Base-by-base conservation (phyloP, 768 basidiomycete species). In the Boletus tomentosulus region DNA sequence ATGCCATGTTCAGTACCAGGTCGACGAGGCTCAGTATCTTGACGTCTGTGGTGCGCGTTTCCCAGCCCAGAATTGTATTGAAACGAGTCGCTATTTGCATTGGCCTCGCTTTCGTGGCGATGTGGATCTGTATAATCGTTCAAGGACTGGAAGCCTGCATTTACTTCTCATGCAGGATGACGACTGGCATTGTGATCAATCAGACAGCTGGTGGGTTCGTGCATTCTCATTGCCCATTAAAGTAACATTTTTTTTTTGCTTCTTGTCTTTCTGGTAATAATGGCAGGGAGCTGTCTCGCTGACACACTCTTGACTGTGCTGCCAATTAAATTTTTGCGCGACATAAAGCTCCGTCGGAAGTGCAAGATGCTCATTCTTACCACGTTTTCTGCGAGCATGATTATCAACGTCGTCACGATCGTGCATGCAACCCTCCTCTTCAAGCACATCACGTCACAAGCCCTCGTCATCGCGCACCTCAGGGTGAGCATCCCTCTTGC, bases 11-110 rank as follows among this genome's bases (percentile, higher is more conserved):
- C 8, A 31, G 4, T 27, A 5, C 19, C 39, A 63, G 62, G 61
- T 22, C 52, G 5, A 48, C 62, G 6, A 56, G 62, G 9, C 48
- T 63, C 31, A 63, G 62, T 22, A 38, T 64, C 25, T 43, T 64
- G 27, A n/a, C 45, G 3, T 60, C 51, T 24, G 55, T 63, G 16
- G 46, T 62, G 16, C 54, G 62, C 27, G 51, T 63, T 8, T 48
- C 52, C 31, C 45, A 51, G 16, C 62, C 57, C 2, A 7, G 34
- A n/a, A 41, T 8, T 6, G 22, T 11, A 8, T 51, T 47, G n/a
- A 53, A 25, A 48, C 19, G 46, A n/a, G 10, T 54, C 19, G 31
- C 59, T 9, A 22, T 35, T 42, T 34, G 46, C 11, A 34, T 58
- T 8, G 56, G 56, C 8, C n/a, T 48, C 8, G 37, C 55, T 3